A percentile compares a stretch with the other conserved stretches of the same genome.
Evolutionary conservation across 2,329 filamentous ascomycete genomes (phyloP).

Genomic region (Septoria linicola): DNA sequence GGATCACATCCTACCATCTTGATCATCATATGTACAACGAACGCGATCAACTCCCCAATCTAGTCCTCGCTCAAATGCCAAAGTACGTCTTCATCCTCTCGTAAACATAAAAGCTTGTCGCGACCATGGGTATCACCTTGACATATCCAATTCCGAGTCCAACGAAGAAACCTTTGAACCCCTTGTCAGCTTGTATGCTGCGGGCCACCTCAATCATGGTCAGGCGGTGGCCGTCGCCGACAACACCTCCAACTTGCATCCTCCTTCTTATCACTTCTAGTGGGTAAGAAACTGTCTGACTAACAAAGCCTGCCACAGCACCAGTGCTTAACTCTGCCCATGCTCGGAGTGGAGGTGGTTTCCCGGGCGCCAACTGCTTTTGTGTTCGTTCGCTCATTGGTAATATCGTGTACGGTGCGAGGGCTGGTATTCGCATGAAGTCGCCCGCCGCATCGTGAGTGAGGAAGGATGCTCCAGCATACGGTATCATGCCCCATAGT

Average conservation of each 20-base stretch:
- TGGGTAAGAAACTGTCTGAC: slow-evolving; percentile 90
- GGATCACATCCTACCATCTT: too few species aligned
- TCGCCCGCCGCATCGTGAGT: slow-evolving; percentile 91
- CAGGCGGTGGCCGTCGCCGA: slow-evolving; percentile 81
- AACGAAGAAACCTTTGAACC: slow-evolving; percentile 82
- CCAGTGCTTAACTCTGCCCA: slow-evolving; percentile 86
- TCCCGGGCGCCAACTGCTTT: slow-evolving; percentile 43
- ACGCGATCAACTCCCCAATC: background rate
- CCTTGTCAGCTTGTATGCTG: slow-evolving; percentile 73
- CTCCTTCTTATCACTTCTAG: slow-evolving; percentile 86
- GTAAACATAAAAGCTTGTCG: slow-evolving; percentile 68
- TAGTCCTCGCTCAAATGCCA: slow-evolving; percentile 40
- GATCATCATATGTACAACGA: slow-evolving; percentile 1
- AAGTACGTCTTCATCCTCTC: slow-evolving; percentile 61
- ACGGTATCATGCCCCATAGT: slow-evolving; percentile 90
- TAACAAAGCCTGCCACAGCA: slow-evolving; percentile 81
- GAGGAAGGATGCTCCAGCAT: slow-evolving; percentile 92
- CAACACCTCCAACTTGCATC: slow-evolving; percentile 95
- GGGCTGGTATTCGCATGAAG: slow-evolving; percentile 65
- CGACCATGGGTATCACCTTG: slow-evolving; percentile 88
- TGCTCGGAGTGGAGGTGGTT: slow-evolving; percentile 71
- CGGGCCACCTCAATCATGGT: slow-evolving; percentile 74
- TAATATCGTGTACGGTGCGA: slow-evolving; percentile 74
- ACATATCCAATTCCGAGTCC: slow-evolving; percentile 92
- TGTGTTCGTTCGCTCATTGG: slow-evolving; percentile 53